Base-by-base conservation (phyloP, 768 basidiomycete genomes). In the Leucocoprinus leucothites region DNA sequence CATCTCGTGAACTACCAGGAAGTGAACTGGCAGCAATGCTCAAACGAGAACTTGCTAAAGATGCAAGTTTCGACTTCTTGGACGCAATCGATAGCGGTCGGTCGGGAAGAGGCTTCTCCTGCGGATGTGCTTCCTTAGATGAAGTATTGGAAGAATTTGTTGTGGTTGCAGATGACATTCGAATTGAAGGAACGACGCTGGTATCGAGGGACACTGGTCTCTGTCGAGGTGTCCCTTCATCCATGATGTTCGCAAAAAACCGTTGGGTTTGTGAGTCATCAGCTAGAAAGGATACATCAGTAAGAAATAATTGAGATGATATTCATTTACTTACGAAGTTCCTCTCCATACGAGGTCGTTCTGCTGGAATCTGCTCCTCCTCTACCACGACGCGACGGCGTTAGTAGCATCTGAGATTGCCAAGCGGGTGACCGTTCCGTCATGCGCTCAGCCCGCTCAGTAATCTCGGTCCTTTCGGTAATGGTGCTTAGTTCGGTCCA, bases 31-130 rank as follows among this genome's bases (percentile, higher is more conserved):
- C 73, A 43, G 74, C 64, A 25, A 75, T 75, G 53, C 80, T 81
- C 2, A 82, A 77, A 54, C 84, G 74, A 8, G 86, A 86, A 60
- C 79, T 85, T 9, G 89, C 87, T 18, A 91, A 70, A 56, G 77
- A 76, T 1, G 86, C 84, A 36, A 91, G 70, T 62, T 88, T 91
- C 7, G 89, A 90, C 58, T 80, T 81, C 61, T 76, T 80, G 28
- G 47, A 21, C 7, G n/a, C 6, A 13, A 71, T 65, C 26, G 70
- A 65, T 22, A 63, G 65, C 18, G 57, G 55, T 45, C 64, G 63
- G 28, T 58, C 44, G 36, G 56, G 65, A 26, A 60, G 61, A 25
- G 60, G 54, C 19, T 56, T 56, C 13, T 56, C 48, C 25, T 38
- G 41, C 26, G 56, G 51, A 66, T 55, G 26, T 11, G 52, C 51